Conservation (phyloP, 257 asterid genomes). For the Eustoma russellianum region DNA sequence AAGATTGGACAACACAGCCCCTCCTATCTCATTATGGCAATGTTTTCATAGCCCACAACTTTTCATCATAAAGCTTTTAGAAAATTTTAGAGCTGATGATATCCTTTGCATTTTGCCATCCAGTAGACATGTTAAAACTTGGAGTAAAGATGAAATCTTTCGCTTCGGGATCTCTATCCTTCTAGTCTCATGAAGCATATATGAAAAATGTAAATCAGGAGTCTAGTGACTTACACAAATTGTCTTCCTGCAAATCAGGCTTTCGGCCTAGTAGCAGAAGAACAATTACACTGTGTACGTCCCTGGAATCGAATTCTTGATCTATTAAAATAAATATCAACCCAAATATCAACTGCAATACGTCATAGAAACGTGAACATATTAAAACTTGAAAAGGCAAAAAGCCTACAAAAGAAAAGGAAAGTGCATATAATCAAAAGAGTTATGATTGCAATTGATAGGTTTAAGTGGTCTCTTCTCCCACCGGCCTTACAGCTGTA, state of each 20-base stretch:
- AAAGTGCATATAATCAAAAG: constrained; percentile 44
- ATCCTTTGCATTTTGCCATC: constrained; percentile 8
- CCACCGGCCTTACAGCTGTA: constrained; percentile 35
- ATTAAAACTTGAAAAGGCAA: constrained; percentile 14
- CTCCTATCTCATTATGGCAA: constrained; percentile 16
- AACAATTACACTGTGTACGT: no score
- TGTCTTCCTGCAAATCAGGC: no score
- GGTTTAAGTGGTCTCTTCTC: constrained; percentile 17
- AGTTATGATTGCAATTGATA: constrained; percentile 38
- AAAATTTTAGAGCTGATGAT: constrained; percentile 21
- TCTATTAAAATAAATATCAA: no score
- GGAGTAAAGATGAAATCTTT: no score
- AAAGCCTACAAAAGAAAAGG: constrained; percentile 3
- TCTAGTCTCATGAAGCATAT: no score
- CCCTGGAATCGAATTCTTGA: no score
- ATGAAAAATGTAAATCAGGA: no score
- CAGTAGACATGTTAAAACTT: constrained; percentile 21
- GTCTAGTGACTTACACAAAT: no score
- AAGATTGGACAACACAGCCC: constrained; percentile 12
- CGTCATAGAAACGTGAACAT: no score
- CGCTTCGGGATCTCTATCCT: no score
- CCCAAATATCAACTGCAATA: no score
- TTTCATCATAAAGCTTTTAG: constrained; percentile 30
- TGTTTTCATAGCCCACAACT: constrained; percentile 10
- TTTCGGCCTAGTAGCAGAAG: no score